Evolutionary conservation across 192 early-diverging fungal genomes (phyloP), one percentile per base, ranked within the genome.

Genomic region (Mortierella hygrophila): DNA sequence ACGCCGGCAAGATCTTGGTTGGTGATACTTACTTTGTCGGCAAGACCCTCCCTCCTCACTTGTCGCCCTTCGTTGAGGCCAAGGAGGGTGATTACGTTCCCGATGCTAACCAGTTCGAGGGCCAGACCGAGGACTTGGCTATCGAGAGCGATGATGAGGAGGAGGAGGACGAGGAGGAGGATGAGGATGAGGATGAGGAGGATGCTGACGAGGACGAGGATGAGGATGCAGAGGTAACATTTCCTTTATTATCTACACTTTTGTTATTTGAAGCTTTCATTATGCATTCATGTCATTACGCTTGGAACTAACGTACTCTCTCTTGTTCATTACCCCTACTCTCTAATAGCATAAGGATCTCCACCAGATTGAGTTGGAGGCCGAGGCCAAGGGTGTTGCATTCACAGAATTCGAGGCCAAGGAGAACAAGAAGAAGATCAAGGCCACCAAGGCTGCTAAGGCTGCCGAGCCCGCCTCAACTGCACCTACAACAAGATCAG

Each of bases 11-110:
- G 72, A 85, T 98, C 44, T 83, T 99, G 69, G 76, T 87, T 29
- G 75, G 88, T 20, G 87, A 90, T 15, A 80, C 88, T 20, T 99
- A 99, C 80, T 91, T 93, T 63, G 92, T 95, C 35, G 98, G 97
- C 21, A 92, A 96, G 84, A 89, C 88, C 8, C 89, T 98, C 70
- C 98, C 98, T 21, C 94, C 98, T 71, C 98, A 99, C 88, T 89
- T 98, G 80, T 96, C 95, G 76, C 98, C 98, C 20, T 99, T 98
- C 83, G 98, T 97, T 10, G 93, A 94, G 81, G 92, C 93, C 69
- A 91, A 90, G 68, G 95, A 96, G 52, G 97, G 96, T 42, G 97
- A 97, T 75, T 98, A 99, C 81, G 93, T 96, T 49, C 97, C 97
- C 26, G 92, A 90, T 54, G 89, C 89, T 10, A 91, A 88, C 76